Evolutionary conservation across 108 stramenopile genomes (phyloP).

Genomic region (Cyclostephanos invisitatus): DNA sequence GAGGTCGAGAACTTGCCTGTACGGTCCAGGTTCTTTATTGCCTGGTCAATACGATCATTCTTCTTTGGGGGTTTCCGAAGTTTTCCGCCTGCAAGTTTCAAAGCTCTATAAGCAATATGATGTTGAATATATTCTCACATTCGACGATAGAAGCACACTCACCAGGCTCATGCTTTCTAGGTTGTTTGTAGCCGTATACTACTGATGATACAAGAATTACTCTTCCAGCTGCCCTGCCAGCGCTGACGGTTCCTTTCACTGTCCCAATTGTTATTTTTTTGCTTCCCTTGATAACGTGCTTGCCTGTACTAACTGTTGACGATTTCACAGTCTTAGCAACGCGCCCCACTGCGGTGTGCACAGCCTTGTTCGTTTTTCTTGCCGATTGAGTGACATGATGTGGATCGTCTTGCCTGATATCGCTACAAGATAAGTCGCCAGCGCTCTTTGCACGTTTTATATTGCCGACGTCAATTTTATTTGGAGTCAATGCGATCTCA

Average conservation of each 20-base stretch:
- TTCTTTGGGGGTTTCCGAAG: constrained; percentile 20
- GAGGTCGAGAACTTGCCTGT: constrained; percentile 15
- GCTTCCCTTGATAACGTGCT: constrained; percentile 51
- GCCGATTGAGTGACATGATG: constrained; percentile 2
- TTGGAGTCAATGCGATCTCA: not conserved
- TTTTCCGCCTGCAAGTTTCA: not conserved
- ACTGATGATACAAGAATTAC: constrained; percentile 34
- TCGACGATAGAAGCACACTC: constrained; percentile 7
- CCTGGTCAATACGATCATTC: constrained; percentile 46
- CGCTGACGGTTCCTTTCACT: constrained; percentile 59
- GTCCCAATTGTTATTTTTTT: constrained; percentile 61
- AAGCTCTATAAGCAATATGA: not conserved
- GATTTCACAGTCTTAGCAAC: constrained; percentile 56
- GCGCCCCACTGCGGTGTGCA: constrained; percentile 40
- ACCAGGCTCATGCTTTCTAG: constrained; percentile 49
- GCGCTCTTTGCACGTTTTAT: constrained; percentile 1
- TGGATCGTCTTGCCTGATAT: constrained; percentile 2
- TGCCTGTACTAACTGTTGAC: constrained; percentile 55
- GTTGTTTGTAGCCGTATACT: constrained; percentile 33
- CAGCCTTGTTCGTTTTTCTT: constrained; percentile 37
- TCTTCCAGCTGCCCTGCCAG: constrained; percentile 49
- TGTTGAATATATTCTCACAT: not conserved
- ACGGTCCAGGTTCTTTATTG: constrained; percentile 55
- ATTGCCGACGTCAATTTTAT: not conserved
- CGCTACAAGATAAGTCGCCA: not conserved